Percentiles rank a stretch among this genome's conserved stretches.
Conservation (phyloP, 2,329 filamentous ascomycete genomes). For the Endoconidiophora polonica region DNA sequence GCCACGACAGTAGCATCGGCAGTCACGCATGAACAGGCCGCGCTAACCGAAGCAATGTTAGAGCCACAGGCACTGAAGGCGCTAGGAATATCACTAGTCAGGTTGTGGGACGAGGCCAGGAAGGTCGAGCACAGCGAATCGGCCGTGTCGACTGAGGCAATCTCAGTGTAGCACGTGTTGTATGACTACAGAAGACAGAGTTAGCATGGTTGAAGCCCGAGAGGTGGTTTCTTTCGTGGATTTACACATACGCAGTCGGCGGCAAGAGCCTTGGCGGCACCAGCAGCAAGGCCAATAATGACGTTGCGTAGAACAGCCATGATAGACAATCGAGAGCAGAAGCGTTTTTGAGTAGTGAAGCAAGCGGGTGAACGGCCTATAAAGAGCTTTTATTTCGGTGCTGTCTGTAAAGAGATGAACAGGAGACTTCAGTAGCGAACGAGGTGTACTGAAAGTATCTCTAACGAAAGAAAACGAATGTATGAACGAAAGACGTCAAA, state of each 20-base stretch:
- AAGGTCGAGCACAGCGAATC: slow-evolving; percentile 19
- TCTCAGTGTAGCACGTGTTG: slow-evolving; percentile 12
- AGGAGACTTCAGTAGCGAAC: neutral
- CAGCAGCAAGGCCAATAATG: slow-evolving; percentile 3
- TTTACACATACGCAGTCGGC: slow-evolving; percentile 7
- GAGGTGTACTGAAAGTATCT: neutral
- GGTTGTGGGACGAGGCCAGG: slow-evolving; percentile 7
- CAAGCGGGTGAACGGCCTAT: neutral
- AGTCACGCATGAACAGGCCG: slow-evolving; percentile 53
- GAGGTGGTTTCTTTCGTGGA: neutral
- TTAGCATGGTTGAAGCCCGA: neutral
- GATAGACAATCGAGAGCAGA: neutral
- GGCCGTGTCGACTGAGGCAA: slow-evolving; percentile 19
- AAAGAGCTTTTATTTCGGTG: neutral
- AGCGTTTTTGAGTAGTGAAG: neutral
- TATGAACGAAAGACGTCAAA: no score
- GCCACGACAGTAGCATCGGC: neutral
- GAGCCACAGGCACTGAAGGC: slow-evolving; percentile 22
- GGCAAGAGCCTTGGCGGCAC: slow-evolving; percentile 1
- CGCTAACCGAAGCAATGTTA: slow-evolving; percentile 35
- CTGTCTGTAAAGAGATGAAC: neutral
- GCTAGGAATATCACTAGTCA: slow-evolving; percentile 18
- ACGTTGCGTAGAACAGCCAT: slow-evolving; percentile 10
- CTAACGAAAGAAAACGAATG: neutral
- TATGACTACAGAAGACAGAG: neutral